These are phyloP conservation scores for Patellifolia procumbens DNA, from an alignment of 179 eudicot species.

Conservation along the genomic window DNA sequence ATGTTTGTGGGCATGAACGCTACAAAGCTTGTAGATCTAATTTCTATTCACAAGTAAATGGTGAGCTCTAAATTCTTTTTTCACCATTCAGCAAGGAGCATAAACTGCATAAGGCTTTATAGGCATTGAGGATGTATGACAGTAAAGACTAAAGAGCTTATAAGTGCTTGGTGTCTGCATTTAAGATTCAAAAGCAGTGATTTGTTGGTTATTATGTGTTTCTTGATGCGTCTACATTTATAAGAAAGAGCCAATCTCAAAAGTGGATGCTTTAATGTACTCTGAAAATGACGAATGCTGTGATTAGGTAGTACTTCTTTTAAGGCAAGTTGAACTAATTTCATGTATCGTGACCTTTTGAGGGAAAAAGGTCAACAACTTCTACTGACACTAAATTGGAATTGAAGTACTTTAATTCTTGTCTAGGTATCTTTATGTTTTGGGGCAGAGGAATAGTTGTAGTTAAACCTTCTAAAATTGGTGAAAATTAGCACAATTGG, in stretches of 20 bases:
- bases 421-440: not conserved
- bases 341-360: not conserved
- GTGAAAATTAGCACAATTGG: not conserved
- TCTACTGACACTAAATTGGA: not conserved
- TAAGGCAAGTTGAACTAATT: not conserved
- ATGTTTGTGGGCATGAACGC: slow-evolving; percentile 78
- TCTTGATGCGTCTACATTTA: not conserved
- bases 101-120: not conserved
- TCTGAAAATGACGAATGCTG: not conserved
- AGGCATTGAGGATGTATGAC: not conserved
- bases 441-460: not conserved
- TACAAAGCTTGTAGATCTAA: slow-evolving; percentile 80
- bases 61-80: slow-evolving; percentile 35
- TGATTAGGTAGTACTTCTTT: not conserved
- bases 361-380: not conserved
- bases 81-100: not conserved
- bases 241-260: not conserved
- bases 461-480: not conserved
- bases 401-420: not conserved
- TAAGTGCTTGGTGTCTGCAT: not conserved
- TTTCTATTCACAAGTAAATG: slow-evolving; percentile 80
- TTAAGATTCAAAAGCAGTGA: not conserved
- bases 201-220: not conserved
- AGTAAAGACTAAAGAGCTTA: not conserved
- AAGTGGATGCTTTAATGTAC: not conserved